Conservation (phyloP, 805 yeast genomes). For the Candida montana region DNA sequence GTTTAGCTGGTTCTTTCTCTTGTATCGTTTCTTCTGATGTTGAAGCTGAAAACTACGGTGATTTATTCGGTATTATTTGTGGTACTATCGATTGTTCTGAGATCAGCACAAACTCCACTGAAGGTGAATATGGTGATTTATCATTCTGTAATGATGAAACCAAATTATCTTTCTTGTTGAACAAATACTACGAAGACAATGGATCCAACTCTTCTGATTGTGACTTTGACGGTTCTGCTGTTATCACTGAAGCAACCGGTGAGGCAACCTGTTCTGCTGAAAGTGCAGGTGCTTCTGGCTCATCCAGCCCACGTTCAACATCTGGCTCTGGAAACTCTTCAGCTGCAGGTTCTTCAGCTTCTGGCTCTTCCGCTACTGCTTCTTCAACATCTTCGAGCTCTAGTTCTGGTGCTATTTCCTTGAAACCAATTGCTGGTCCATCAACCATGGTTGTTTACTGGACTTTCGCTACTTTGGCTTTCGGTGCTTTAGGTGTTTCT, state of each 20-base stretch:
- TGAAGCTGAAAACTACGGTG: conserved; percentile 48
- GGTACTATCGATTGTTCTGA: conserved; percentile 53
- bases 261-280: conserved; percentile 22
- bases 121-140: conserved; percentile 67
- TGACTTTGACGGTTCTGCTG: conserved; percentile 66
- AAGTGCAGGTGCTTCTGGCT: conserved; percentile 21
- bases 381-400: conserved; percentile 21
- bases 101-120: conserved; percentile 53
- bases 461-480: conserved; percentile 30
- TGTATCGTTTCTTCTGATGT: conserved; percentile 58
- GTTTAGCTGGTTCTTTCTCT: conserved; percentile 45
- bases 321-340: conserved; percentile 19
- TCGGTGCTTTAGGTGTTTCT: conserved; percentile 40
- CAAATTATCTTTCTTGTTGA: conserved; percentile 61
- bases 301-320: conserved; percentile 18
- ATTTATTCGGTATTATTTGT: conserved; percentile 55
- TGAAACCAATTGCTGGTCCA: conserved; percentile 12
- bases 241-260: conserved; percentile 37
- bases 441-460: conserved; percentile 18
- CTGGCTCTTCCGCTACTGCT: conserved; percentile 22
- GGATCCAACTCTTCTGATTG: conserved; percentile 49
- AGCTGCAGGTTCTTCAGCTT: conserved; percentile 22
- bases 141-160: conserved; percentile 70
- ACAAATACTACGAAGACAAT: conserved; percentile 56
- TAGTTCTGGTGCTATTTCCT: conserved; percentile 9